A percentile compares a stretch with the other conserved stretches of the same genome.
Conservation (phyloP, 805 yeast species). For the Teunomyces pallodes region DNA sequence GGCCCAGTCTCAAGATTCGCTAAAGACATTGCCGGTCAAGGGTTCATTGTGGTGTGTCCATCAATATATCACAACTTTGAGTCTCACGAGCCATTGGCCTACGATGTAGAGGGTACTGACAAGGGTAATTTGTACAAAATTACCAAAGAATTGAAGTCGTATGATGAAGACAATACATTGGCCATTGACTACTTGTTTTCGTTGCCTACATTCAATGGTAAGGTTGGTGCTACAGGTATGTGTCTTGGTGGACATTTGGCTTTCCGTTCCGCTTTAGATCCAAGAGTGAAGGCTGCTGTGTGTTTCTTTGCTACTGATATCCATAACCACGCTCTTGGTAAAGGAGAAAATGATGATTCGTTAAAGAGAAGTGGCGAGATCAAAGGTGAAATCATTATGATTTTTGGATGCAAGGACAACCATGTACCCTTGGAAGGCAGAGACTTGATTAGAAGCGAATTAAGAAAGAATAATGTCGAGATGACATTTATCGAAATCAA, state of each 20-base stretch:
- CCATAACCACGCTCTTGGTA: conserved; percentile 65
- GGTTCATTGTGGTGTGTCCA: conserved; percentile 77
- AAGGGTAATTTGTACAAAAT: conserved; percentile 66
- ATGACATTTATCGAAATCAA: conserved; percentile 72
- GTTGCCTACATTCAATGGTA: conserved; percentile 65
- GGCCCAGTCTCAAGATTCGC: conserved; percentile 82
- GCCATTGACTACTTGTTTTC: conserved; percentile 60
- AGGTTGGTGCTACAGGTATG: conserved; percentile 82
- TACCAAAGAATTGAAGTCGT: conserved; percentile 64
- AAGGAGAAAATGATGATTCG: conserved; percentile 64
- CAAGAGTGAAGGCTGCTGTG: conserved; percentile 62
- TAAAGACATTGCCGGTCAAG: conserved; percentile 74
- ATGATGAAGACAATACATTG: conserved; percentile 70
- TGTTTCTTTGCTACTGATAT: conserved; percentile 82
- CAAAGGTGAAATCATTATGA: conserved; percentile 59
- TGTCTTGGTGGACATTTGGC: conserved; percentile 85
- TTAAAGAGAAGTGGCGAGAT: conserved; percentile 54
- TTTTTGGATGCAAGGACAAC: conserved; percentile 75
- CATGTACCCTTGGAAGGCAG: conserved; percentile 80
- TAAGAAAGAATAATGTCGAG: conserved; percentile 58
- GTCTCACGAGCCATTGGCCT: conserved; percentile 59
- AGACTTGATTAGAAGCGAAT: conserved; percentile 60
- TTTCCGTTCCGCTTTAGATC: conserved; percentile 63
- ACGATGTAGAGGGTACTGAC: conserved; percentile 74
- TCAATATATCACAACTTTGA: conserved; percentile 76